These are phyloP conservation scores for Carex cristatella DNA, from an alignment of 176 grass and related monocot genomes.

Conservation along the genomic window DNA sequence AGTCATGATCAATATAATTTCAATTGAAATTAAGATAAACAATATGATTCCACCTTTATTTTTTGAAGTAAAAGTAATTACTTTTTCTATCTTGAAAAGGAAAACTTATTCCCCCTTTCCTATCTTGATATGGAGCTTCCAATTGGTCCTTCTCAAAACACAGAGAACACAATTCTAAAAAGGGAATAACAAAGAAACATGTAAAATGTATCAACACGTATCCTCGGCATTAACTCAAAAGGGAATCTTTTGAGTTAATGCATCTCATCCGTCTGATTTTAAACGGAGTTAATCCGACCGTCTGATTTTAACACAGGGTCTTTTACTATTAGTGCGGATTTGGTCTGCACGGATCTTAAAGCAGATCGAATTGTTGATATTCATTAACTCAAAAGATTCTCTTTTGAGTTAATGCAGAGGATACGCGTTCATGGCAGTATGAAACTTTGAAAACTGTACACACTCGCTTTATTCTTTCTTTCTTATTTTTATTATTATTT, in stretches of 20 bases:
- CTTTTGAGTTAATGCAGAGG: too few relatives aligned
- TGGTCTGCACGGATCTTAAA: too few relatives aligned
- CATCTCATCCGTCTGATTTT: too few relatives aligned
- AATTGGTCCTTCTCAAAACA: not conserved
- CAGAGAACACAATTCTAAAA: not conserved
- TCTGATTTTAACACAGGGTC: too few relatives aligned
- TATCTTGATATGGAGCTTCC: slow-evolving; percentile 5
- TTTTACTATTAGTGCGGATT: too few relatives aligned
- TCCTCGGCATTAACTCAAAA: too few relatives aligned
- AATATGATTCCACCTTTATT: not conserved
- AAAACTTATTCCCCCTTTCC: not conserved
- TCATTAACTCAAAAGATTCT: too few relatives aligned
- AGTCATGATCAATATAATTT: not conserved
- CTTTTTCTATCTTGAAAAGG: not conserved
- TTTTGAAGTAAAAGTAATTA: not conserved
- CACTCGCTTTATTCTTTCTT: not conserved
- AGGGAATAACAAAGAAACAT: not conserved
- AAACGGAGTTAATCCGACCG: too few relatives aligned
- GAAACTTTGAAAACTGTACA: not conserved
- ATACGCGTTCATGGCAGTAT: too few relatives aligned
- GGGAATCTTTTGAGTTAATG: too few relatives aligned
- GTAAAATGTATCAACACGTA: not conserved
- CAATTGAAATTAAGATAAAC: not conserved
- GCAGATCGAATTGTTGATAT: too few relatives aligned
- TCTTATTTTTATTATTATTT: not conserved